Evolutionary conservation across 108 stramenopile genomes (phyloP), one percentile per base, ranked within the genome.

Genomic region (Nitzschia sp.): DNA sequence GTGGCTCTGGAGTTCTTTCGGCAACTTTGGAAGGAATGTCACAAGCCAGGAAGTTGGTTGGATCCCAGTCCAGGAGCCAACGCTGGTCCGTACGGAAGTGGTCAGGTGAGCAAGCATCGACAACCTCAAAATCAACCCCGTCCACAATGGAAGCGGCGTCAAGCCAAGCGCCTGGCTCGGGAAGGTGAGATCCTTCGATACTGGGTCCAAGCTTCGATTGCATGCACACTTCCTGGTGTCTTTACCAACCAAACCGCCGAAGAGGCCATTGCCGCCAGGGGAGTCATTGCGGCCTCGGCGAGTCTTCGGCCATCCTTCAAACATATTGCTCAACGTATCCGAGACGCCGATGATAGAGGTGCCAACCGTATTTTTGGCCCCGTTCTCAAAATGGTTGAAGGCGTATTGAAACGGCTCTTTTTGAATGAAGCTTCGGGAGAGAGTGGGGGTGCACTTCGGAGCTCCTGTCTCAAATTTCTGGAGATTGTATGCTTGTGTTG

Each of bases 401-500:
- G 84, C 41, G 90, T 95, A n/a, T 60, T 85, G 43, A 78, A 79
- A 70, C 80, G 79, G 53, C 80, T 83, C n/a, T 81, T 80, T 63
- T 50, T 85, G 11, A 41, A 7, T n/a, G n/a, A 17, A 10, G 51
- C 50, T n/a, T 69, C 51, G 34, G 48, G 34, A 19, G 76, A 40
- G 39, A 63, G 66, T 25, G 73, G 71, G 9, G 93, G 91, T 74
- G 81, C 85, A 14, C 57, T 95, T 38, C 73, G 86, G 59, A 79
- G 84, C 69, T 80, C 94, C 7, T 91, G 86, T 57, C 77, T 95
- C 70, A 95, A 95, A 63, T 95, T 95, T 75, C 60, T 92, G 51
- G 94, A 95, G 75, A 95, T 89, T 69, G 85, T 95, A 15, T 79
- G 86, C 42, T 41, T 92, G 34, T 88, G 90, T 67, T 92, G 92